These are phyloP conservation scores for Alternaria rosae DNA, from an alignment of 2,329 filamentous ascomycete genomes.

Conservation along the genomic window DNA sequence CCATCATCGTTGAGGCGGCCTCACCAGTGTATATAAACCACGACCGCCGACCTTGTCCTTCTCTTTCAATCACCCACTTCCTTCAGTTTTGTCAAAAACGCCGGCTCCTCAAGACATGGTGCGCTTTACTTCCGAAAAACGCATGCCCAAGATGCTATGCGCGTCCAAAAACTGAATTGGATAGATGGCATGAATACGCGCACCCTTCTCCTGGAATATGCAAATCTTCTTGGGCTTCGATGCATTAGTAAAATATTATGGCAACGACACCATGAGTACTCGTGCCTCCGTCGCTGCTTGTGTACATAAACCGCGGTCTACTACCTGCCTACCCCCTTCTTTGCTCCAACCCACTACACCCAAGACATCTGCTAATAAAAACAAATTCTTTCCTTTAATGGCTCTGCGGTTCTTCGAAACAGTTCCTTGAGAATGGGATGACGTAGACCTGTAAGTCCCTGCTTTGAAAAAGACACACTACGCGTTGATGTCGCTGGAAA, in stretches of 20 bases:
- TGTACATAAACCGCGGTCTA: background rate
- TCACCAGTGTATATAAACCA: background rate
- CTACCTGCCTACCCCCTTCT: background rate
- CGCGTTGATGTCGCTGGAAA: background rate
- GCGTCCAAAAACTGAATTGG: background rate
- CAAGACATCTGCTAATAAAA: background rate
- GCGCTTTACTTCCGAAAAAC: background rate
- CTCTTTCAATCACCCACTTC: background rate
- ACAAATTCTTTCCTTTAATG: fast-evolving
- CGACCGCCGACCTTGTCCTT: background rate
- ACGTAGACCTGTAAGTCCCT: background rate
- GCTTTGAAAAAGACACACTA: background rate
- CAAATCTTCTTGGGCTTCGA: fast-evolving
- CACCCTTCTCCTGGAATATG: background rate
- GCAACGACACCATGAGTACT: background rate
- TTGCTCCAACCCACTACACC: background rate
- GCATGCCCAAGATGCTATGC: background rate
- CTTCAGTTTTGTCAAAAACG: background rate
- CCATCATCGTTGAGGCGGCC: background rate
- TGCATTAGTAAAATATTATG: fast-evolving
- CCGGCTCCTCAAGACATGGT: background rate
- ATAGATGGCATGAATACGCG: background rate
- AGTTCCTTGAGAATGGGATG: background rate
- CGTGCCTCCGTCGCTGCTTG: background rate
- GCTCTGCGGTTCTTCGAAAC: background rate